Evolutionary conservation across 2,329 filamentous ascomycete genomes (phyloP).

Genomic region (Exophiala sideris): DNA sequence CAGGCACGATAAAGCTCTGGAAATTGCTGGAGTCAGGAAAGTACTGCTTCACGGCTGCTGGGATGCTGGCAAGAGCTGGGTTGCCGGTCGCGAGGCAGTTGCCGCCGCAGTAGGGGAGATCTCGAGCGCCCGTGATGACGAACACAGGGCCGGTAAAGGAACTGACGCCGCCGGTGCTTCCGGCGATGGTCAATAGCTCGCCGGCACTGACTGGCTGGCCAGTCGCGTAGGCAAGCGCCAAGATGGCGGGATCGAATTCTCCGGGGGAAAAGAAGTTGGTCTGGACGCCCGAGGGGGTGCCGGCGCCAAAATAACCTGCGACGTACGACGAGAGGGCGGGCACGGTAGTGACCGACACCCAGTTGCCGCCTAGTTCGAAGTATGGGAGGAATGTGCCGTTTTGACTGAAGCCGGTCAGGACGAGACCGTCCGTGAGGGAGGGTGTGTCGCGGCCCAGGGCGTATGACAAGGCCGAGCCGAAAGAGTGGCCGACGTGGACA

Average conservation of each 20-base stretch:
- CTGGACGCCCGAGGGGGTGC: slow-evolving; percentile 49
- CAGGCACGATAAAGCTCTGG: slow-evolving; percentile 53
- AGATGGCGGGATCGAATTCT: slow-evolving; percentile 54
- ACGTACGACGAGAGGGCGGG: slow-evolving; percentile 50
- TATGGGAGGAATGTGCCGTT: slow-evolving; percentile 44
- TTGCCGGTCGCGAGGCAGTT: slow-evolving; percentile 52
- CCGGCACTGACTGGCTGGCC: slow-evolving; percentile 58
- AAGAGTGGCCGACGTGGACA: slow-evolving; percentile 61
- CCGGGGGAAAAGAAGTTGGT: slow-evolving; percentile 48
- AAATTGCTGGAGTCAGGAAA: slow-evolving; percentile 51
- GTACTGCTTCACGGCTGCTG: slow-evolving; percentile 39
- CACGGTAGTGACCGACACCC: slow-evolving; percentile 15
- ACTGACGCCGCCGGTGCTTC: slow-evolving; percentile 30
- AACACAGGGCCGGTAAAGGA: slow-evolving; percentile 54
- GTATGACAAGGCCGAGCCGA: slow-evolving; percentile 59
- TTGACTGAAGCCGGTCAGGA: slow-evolving; percentile 61
- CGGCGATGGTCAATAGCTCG: slow-evolving; percentile 57
- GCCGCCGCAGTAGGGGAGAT: slow-evolving; percentile 60
- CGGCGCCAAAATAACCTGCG: slow-evolving; percentile 43
- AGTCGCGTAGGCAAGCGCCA: slow-evolving; percentile 44
- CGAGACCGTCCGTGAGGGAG: slow-evolving; percentile 54
- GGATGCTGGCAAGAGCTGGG: slow-evolving; percentile 41
- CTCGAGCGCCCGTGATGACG: slow-evolving; percentile 54
- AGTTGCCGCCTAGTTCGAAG: slow-evolving; percentile 25
- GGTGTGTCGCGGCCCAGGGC: slow-evolving; percentile 45